Conservation (phyloP, 2,329 filamentous ascomycete genomes). For the Neonectria hederae region DNA sequence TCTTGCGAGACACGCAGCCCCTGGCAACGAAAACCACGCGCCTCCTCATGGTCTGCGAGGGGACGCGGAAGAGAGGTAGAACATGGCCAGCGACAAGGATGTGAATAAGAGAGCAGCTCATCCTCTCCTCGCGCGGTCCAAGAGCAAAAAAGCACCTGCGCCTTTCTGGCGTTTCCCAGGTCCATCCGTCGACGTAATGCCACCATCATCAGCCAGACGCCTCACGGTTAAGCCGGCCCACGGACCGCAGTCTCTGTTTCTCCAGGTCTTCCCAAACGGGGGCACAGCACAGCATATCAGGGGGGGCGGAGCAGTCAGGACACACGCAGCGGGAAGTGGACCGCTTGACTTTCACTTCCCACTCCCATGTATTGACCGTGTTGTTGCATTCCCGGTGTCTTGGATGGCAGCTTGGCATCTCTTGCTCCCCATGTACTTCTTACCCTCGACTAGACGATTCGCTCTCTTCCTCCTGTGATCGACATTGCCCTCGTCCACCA, state of each 20-base stretch:
- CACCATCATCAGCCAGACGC: background rate
- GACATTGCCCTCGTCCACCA: background rate
- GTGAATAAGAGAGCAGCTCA: background rate
- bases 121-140: background rate
- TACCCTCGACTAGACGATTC: no score
- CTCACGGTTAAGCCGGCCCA: background rate
- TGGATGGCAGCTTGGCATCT: background rate
- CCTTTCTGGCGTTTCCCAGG: no score
- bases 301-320: background rate
- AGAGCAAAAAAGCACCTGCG: background rate
- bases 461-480: background rate
- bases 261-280: background rate
- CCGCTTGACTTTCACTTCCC: background rate
- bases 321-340: conserved; percentile 13
- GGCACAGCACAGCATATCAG: no score
- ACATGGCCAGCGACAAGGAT: no score
- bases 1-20: background rate
- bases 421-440: no score
- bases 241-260: no score
- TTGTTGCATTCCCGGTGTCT: background rate
- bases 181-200: background rate
- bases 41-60: no score
- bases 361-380: conserved; percentile 10
- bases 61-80: no score
- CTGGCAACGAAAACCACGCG: background rate